A percentile compares a stretch with the other conserved stretches of the same genome.
Conservation (phyloP, 768 basidiomycete species). For the Leccinum variicolor region DNA sequence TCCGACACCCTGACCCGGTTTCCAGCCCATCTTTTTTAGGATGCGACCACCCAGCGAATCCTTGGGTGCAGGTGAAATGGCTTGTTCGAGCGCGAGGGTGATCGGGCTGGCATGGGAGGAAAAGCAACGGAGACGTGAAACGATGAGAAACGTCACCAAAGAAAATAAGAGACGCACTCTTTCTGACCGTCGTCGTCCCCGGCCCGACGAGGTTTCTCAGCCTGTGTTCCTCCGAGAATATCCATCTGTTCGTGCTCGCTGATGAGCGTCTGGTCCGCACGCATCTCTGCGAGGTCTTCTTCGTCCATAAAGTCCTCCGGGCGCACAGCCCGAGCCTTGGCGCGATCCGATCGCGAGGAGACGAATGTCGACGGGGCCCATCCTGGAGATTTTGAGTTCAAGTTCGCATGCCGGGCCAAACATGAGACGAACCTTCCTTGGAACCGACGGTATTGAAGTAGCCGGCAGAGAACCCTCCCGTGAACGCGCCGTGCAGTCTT, state of each 20-base stretch:
- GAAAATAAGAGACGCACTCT: conserved; percentile 18
- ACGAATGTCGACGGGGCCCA: conserved; percentile 94
- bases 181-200: conserved; percentile 42
- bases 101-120: conserved; percentile 48
- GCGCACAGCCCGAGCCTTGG: conserved; percentile 51
- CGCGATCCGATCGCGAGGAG: conserved; percentile 78
- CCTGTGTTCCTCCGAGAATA: conserved; percentile 53
- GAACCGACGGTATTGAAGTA: conserved; percentile 97
- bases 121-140: not conserved
- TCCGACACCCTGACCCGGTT: conserved; percentile 88
- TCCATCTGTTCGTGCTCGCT: conserved; percentile 81
- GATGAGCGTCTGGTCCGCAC: conserved; percentile 68
- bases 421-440: conserved; percentile 69
- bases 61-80: conserved; percentile 69
- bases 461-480: conserved; percentile 96
- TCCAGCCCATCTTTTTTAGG: conserved; percentile 95
- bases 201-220: conserved; percentile 35
- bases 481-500: conserved; percentile 96
- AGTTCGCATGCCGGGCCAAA: not conserved
- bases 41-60: conserved; percentile 84
- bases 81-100: conserved; percentile 54
- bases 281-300: conserved; percentile 85
- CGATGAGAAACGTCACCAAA: not conserved
- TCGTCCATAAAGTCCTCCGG: conserved; percentile 99
- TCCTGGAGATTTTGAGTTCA: conserved; percentile 48